Evolutionary conservation across 2,329 filamentous ascomycete species (phyloP).

Genomic region (Coniochaeta sp.): DNA sequence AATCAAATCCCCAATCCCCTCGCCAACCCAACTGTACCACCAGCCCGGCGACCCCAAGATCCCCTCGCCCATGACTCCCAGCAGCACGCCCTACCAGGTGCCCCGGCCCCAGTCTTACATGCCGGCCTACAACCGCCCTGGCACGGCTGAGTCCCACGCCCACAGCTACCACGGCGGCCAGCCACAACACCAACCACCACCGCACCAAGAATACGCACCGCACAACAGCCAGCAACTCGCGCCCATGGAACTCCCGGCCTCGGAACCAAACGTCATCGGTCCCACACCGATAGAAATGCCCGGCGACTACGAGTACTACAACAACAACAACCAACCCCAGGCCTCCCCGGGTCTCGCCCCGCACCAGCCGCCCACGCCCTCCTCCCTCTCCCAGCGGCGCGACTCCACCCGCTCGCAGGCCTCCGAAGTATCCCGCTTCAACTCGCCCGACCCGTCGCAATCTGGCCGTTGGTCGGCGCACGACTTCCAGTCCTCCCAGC

Average conservation of each 20-base stretch:
- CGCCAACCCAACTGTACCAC: conserved; percentile 14
- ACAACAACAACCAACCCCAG: conserved; percentile 27
- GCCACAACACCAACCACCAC: conserved; percentile 15
- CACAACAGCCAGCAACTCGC: conserved; percentile 32
- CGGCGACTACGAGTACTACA: conserved; percentile 45
- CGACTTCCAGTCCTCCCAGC: conserved; percentile 7
- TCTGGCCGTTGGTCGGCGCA: conserved; percentile 31
- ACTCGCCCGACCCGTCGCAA: conserved; percentile 13
- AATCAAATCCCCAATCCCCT: conserved; percentile 13
- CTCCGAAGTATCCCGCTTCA: conserved; percentile 13
- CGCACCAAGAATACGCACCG: conserved; percentile 14
- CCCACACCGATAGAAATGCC: conserved; percentile 26
- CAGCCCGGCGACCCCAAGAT: conserved; percentile 13
- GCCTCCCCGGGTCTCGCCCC: conserved; percentile 23
- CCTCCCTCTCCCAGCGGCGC: conserved; percentile 12
- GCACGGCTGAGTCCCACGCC: conserved; percentile 22
- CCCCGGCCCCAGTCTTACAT: conserved; percentile 28
- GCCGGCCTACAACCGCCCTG: conserved; percentile 18
- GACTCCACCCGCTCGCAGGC: conserved; percentile 20
- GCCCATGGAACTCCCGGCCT: conserved; percentile 9
- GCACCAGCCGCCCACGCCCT: conserved; percentile 10
- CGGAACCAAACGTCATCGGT: conserved; percentile 5
- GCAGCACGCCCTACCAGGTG: conserved; percentile 32
- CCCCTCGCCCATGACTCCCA: conserved; percentile 12
- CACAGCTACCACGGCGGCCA: conserved; percentile 14